phyloP scores from a whole-genome alignment of 2,329 filamentous ascomycete genomes.

The Neonectria coccinea region DNA sequence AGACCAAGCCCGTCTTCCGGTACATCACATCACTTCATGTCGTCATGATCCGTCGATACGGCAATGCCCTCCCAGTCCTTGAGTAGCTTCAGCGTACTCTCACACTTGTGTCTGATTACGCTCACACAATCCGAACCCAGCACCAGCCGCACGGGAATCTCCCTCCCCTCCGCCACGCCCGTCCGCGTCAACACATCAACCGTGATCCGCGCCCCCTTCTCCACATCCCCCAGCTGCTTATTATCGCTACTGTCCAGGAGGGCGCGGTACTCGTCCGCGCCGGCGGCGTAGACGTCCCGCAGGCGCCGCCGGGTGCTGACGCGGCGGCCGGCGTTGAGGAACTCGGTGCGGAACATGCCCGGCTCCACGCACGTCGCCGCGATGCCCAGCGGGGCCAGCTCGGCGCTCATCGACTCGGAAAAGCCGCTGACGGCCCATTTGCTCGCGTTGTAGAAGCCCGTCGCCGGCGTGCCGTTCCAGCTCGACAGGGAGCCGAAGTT shows the following conservation, averaged over 20 bases:
- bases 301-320: slow-evolving; percentile 23
- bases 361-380: slow-evolving; percentile 42
- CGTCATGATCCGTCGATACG: slow-evolving; percentile 40
- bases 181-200: slow-evolving; percentile 67
- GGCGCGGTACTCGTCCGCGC: slow-evolving; percentile 19
- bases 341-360: slow-evolving; percentile 34
- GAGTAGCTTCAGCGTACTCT: slow-evolving; percentile 56
- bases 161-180: slow-evolving; percentile 59
- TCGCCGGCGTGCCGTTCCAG: slow-evolving; percentile 46
- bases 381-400: slow-evolving; percentile 57
- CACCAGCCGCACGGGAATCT: slow-evolving; percentile 63
- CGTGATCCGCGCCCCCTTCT: slow-evolving; percentile 62
- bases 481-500: slow-evolving; percentile 57
- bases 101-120: slow-evolving; percentile 57
- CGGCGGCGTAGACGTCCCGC: slow-evolving; percentile 21
- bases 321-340: slow-evolving; percentile 33
- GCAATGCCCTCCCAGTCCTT: slow-evolving; percentile 59
- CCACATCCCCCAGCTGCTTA: slow-evolving; percentile 59
- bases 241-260: slow-evolving; percentile 22
- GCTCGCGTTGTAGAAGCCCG: slow-evolving; percentile 44
- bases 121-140: slow-evolving; percentile 63
- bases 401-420: slow-evolving; percentile 54
- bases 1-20: not conserved
- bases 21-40: not conserved
- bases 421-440: slow-evolving; percentile 59